phyloP scores from a whole-genome alignment of 257 asterid species.

The Linderniella brevidens region DNA sequence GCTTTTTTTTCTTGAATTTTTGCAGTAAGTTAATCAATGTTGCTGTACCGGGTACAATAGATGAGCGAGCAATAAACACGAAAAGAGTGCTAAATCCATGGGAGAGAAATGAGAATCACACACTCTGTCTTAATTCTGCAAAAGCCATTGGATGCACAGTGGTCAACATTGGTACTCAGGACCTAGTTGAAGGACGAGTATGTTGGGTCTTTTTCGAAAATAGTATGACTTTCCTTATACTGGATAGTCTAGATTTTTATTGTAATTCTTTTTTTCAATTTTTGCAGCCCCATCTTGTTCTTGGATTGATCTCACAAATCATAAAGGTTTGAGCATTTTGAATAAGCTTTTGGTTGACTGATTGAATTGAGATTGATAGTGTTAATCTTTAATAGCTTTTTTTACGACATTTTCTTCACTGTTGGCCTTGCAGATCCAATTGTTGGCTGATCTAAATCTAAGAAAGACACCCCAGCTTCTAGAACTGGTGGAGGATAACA shows the following conservation, averaged over 20 bases:
- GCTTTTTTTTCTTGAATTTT: constrained; percentile 6
- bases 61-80: constrained; percentile 82
- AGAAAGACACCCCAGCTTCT: constrained; percentile 97
- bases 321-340: constrained; percentile 43
- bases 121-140: constrained; percentile 93
- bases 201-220: constrained; percentile 18
- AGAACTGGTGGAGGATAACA: constrained; percentile 91
- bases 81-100: constrained; percentile 82
- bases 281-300: constrained; percentile 89
- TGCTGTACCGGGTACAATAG: constrained; percentile 84
- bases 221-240: constrained; percentile 3
- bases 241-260: constrained; percentile 5
- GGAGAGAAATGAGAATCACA: constrained; percentile 95
- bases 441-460: constrained; percentile 94
- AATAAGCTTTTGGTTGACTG: too few species aligned
- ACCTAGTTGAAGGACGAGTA: constrained; percentile 93
- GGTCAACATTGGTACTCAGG: constrained; percentile 87
- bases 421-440: constrained; percentile 46
- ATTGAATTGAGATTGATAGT: too few species aligned
- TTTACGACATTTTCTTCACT: too few species aligned
- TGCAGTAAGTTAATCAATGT: constrained; percentile 91
- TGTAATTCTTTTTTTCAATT: constrained; percentile 7
- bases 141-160: constrained; percentile 98
- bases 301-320: constrained; percentile 90
- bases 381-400: too few species aligned